phyloP scores from a whole-genome alignment of 2,329 filamentous ascomycete species.

The Acarospora socialis region DNA sequence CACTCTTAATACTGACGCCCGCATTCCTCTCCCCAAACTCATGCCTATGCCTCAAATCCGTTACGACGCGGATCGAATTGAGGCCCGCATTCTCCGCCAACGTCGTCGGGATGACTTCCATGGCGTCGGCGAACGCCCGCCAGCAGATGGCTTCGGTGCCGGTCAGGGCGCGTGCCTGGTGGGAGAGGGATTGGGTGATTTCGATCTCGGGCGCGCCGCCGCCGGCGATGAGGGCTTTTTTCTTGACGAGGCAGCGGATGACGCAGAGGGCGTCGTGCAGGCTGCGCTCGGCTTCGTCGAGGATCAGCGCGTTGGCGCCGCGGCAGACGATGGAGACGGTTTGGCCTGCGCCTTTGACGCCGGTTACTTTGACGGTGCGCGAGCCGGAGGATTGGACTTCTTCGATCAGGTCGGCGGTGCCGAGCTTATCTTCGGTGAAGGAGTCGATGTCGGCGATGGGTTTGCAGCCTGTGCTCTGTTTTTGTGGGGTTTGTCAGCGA shows the following conservation, averaged over 20 bases:
- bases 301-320: slow-evolving; percentile 83
- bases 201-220: slow-evolving; percentile 95
- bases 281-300: slow-evolving; percentile 93
- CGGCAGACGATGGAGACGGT: slow-evolving; percentile 91
- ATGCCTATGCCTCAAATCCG: slow-evolving; percentile 84
- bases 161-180: slow-evolving; percentile 65
- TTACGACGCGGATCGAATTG: slow-evolving; percentile 98
- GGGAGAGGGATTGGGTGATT: slow-evolving; percentile 73
- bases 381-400: slow-evolving; percentile 78
- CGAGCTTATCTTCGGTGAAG: slow-evolving; percentile 96
- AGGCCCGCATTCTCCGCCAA: slow-evolving; percentile 93
- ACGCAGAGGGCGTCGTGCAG: slow-evolving; percentile 96
- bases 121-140: slow-evolving; percentile 95
- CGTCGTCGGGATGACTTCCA: slow-evolving; percentile 94
- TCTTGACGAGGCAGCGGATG: slow-evolving; percentile 94
- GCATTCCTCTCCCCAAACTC: slow-evolving; percentile 92
- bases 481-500: not conserved
- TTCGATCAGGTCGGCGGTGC: slow-evolving; percentile 83
- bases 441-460: slow-evolving; percentile 97
- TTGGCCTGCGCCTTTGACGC: slow-evolving; percentile 47
- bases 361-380: slow-evolving; percentile 87
- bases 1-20: slow-evolving; percentile 94
- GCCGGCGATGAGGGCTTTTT: slow-evolving; percentile 92
- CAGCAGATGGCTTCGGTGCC: slow-evolving; percentile 97
- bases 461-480: slow-evolving; percentile 81